Percentiles rank a stretch among this genome's conserved stretches.
These are phyloP conservation scores for Neurospora sp. DNA, from an alignment of 495 filamentous ascomycete species.

Conservation along the genomic window DNA sequence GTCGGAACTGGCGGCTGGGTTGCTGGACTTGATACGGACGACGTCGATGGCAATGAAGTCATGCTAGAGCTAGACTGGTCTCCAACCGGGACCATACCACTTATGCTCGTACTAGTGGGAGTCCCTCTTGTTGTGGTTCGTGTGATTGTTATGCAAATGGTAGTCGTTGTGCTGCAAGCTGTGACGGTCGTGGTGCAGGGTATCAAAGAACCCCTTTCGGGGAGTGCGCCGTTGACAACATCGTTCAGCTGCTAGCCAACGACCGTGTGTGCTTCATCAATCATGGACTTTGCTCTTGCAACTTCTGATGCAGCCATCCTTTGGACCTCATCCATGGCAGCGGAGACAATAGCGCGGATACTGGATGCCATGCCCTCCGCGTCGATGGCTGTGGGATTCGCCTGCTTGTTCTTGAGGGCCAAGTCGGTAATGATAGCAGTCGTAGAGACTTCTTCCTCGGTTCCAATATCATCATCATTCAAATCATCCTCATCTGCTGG, in stretches of 20 bases:
- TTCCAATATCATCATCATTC: neutral
- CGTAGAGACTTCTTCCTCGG: neutral
- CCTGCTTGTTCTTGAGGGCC: neutral
- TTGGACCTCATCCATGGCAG: slow-evolving; percentile 10
- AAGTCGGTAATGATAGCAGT: neutral
- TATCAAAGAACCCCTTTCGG: slow-evolving; percentile 6
- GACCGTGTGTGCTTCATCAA: slow-evolving; percentile 6
- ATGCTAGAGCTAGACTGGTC: neutral
- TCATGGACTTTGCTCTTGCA: slow-evolving; percentile 10
- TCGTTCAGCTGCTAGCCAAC: slow-evolving; percentile 9
- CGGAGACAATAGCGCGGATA: slow-evolving; percentile 11
- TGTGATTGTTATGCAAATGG: slow-evolving; percentile 5
- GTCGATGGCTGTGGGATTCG: slow-evolving; percentile 1
- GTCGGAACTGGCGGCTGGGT: neutral
- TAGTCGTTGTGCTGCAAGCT: slow-evolving; percentile 9
- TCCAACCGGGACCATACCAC: neutral
- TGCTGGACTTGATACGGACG: neutral
- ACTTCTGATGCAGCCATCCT: slow-evolving; percentile 8
- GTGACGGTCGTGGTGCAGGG: slow-evolving; percentile 13
- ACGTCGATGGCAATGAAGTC: neutral
- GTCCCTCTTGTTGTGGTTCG: neutral
- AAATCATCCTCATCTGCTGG: slow-evolving; percentile 1
- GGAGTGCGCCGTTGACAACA: slow-evolving; percentile 1
- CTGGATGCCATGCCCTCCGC: slow-evolving; percentile 9
- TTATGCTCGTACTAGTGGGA: neutral